Evolutionary conservation across 2,329 filamentous ascomycete genomes (phyloP).

Genomic region (Parasarocladium wereldwijsianum): DNA sequence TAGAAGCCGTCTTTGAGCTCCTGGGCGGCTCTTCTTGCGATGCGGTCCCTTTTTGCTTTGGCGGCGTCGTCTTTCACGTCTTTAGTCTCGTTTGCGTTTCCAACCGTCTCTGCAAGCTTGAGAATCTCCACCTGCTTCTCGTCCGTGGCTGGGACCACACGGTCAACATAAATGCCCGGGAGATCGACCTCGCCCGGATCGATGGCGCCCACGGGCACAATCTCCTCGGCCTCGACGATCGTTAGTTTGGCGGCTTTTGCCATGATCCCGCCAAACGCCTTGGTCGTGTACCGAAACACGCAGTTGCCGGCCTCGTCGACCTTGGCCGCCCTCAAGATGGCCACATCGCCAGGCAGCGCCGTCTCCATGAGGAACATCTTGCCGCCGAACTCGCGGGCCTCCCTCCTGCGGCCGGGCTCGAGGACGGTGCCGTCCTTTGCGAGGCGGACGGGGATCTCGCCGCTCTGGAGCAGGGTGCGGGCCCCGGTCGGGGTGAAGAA

Average conservation of each 20-base stretch:
- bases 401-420: constrained; percentile 49
- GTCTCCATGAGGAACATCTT: constrained; percentile 66
- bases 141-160: constrained; percentile 60
- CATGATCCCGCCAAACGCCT: constrained; percentile 62
- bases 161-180: constrained; percentile 70
- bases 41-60: constrained; percentile 48
- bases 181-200: constrained; percentile 62
- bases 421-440: constrained; percentile 44
- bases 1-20: constrained; percentile 72
- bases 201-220: constrained; percentile 61
- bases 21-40: constrained; percentile 62
- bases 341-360: constrained; percentile 60
- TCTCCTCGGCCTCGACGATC: constrained; percentile 76
- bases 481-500: constrained; percentile 69
- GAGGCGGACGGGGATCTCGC: constrained; percentile 51
- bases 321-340: constrained; percentile 63
- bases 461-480: constrained; percentile 51
- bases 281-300: constrained; percentile 65
- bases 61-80: constrained; percentile 23
- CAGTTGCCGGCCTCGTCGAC: constrained; percentile 67
- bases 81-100: too few relatives aligned
- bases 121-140: constrained; percentile 59
- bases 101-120: too few relatives aligned
- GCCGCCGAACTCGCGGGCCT: constrained; percentile 61
- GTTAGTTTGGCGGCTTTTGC: constrained; percentile 65